phyloP scores from a whole-genome alignment of 148 eudicot species.

The Chenopodium formosanum region DNA sequence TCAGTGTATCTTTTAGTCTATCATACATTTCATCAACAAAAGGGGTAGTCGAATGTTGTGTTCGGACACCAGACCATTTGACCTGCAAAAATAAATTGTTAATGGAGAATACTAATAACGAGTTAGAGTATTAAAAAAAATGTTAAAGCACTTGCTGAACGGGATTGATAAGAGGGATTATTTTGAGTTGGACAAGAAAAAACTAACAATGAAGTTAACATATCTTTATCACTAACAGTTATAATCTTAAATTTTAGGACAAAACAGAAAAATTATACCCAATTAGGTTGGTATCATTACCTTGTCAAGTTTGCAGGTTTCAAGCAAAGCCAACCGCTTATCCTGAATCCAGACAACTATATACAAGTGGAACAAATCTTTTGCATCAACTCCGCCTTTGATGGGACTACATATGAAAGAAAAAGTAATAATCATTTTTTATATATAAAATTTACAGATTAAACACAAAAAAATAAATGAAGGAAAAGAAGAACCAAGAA shows the following conservation, averaged over 20 bases:
- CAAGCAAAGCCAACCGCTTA: slow-evolving; percentile 81
- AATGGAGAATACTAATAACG: neutral
- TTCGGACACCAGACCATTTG: slow-evolving; percentile 85
- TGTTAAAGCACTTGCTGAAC: neutral
- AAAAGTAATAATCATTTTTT: slow-evolving; percentile 12
- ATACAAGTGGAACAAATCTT: slow-evolving; percentile 86
- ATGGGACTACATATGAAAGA: slow-evolving; percentile 53
- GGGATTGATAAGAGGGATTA: neutral
- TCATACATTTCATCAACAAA: slow-evolving; percentile 90
- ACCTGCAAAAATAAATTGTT: slow-evolving; percentile 42
- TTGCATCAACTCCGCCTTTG: slow-evolving; percentile 93
- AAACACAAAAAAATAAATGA: neutral
- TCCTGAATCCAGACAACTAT: slow-evolving; percentile 92
- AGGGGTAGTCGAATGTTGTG: slow-evolving; percentile 78
- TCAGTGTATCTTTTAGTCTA: slow-evolving; percentile 59
- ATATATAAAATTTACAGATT: neutral
- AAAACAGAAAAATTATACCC: neutral
- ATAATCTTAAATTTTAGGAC: neutral
- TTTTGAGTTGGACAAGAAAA: neutral
- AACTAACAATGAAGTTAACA: neutral
- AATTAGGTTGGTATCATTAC: slow-evolving; percentile 30
- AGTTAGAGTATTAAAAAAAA: too few species aligned
- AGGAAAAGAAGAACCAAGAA: neutral
- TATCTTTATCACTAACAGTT: neutral
- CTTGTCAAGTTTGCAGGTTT: slow-evolving; percentile 86